Base-by-base conservation (phyloP, 176 grass and related monocot species). In the Avena sativa region DNA sequence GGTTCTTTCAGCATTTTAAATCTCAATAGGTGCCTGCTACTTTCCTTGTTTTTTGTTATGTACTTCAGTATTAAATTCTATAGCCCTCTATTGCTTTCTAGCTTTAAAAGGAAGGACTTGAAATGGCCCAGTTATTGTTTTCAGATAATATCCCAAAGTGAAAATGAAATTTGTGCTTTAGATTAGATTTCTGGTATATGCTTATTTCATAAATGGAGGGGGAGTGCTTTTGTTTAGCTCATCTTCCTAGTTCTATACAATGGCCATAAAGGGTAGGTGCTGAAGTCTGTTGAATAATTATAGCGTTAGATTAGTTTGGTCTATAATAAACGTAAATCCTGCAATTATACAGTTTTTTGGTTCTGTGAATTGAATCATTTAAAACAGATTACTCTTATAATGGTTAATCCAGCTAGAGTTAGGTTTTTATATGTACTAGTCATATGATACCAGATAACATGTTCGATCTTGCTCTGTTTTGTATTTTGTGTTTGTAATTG, bases 1-100 rank as follows among this genome's bases (percentile, higher is more conserved):
- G 67, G 59, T 91, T 87, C 85, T 80, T 52, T 49, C 32, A 64
- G 20, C 56, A 49, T 75, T 79, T 61, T 49, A 75, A 67, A 34
- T 87, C 36, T 8, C 6, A 60, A 75, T 25, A 88, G 81, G 85
- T 91, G 68, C 81, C 79, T 5, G 59, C 36, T 72, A 48, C 63
- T 75, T 84, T 84, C 78, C 43, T 77, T 28, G 2, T 51, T 71
- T 68, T 46, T 19, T 70, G 26, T 9, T 50, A 51, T 85, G 49
- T n/a, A 46, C 25, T 57, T 75, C 13, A 3, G 6, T 67, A 79
- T 67, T 85, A 23, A 13, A 9, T 79, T 72, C 17, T 84, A 17
- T 47, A 69, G 28, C 14, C 63, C 36, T 43, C 10, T 38, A 66
- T 60, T 49, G 5, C 9, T 77, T 48, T 53, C 2, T 60, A 28